Percentiles rank a stretch among this genome's conserved stretches.
Evolutionary conservation across 176 grass and related monocot genomes (phyloP).

Genomic region (Lolium perenne): DNA sequence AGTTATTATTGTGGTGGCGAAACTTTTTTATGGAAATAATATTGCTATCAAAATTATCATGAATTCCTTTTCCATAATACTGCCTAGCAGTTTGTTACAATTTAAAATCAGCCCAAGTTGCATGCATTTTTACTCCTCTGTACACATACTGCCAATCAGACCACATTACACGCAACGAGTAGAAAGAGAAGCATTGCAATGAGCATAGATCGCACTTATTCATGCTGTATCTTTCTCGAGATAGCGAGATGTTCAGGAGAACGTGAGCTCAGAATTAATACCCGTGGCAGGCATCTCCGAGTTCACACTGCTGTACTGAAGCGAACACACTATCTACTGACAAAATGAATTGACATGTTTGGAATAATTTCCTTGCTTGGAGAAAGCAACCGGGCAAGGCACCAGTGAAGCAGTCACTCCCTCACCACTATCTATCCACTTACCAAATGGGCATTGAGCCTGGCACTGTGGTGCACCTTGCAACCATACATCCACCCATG

Average conservation of each 20-base stretch:
- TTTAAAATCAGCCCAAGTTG: not conserved
- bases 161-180: not conserved
- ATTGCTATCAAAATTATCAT: not conserved
- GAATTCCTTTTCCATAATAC: not conserved
- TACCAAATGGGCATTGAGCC: not conserved
- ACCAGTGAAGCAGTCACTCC: slow-evolving; percentile 45
- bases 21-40: not conserved
- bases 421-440: not conserved
- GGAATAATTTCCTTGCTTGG: slow-evolving; percentile 31
- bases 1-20: not conserved
- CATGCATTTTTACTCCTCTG: not conserved
- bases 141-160: not conserved
- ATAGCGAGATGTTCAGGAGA: not conserved
- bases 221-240: not conserved
- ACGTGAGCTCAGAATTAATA: slow-evolving; percentile 17
- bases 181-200: not conserved
- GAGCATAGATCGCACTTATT: not conserved
- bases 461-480: slow-evolving; percentile 4
- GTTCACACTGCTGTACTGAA: not conserved
- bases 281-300: slow-evolving; percentile 26
- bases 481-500: not conserved
- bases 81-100: not conserved
- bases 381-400: slow-evolving; percentile 42
- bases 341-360: slow-evolving; percentile 25
- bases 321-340: not conserved